Evolutionary conservation across 345 rosid species (phyloP).

Genomic region (Dipteronia dyeriana): DNA sequence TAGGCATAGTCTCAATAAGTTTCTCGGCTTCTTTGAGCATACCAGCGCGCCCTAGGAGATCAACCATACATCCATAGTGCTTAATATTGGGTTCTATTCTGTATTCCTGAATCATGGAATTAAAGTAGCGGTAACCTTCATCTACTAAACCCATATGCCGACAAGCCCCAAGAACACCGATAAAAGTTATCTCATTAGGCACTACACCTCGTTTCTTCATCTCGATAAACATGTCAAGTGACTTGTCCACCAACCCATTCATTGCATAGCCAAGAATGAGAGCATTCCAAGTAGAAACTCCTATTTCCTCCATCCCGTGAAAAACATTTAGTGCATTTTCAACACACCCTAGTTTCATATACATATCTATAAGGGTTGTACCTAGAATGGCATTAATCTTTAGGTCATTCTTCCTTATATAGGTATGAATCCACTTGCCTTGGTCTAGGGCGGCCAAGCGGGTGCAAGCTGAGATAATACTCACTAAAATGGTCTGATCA

Average conservation of each 20-base stretch:
- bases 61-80: slow-evolving; percentile 82
- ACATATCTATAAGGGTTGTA: slow-evolving; percentile 58
- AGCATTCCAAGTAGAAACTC: slow-evolving; percentile 66
- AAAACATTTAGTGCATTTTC: slow-evolving; percentile 56
- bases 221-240: slow-evolving; percentile 44
- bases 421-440: slow-evolving; percentile 59
- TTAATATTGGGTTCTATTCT: slow-evolving; percentile 53
- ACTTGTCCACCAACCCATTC: slow-evolving; percentile 47
- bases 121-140: slow-evolving; percentile 46
- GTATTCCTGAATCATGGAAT: slow-evolving; percentile 48
- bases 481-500: slow-evolving; percentile 51
- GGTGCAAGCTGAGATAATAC: slow-evolving; percentile 58
- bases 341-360: slow-evolving; percentile 58
- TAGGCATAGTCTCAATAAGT: slow-evolving; percentile 56
- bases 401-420: slow-evolving; percentile 43
- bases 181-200: slow-evolving; percentile 55
- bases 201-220: slow-evolving; percentile 44
- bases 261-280: slow-evolving; percentile 56
- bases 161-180: slow-evolving; percentile 63
- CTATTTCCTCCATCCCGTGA: slow-evolving; percentile 38
- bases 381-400: slow-evolving; percentile 50
- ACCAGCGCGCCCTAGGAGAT: slow-evolving; percentile 73
- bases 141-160: slow-evolving; percentile 64
- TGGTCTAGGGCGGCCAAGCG: slow-evolving; percentile 53
- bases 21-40: slow-evolving; percentile 63